Base-by-base conservation (phyloP, 2,329 filamentous ascomycete genomes). In the Fusarium humuli region DNA sequence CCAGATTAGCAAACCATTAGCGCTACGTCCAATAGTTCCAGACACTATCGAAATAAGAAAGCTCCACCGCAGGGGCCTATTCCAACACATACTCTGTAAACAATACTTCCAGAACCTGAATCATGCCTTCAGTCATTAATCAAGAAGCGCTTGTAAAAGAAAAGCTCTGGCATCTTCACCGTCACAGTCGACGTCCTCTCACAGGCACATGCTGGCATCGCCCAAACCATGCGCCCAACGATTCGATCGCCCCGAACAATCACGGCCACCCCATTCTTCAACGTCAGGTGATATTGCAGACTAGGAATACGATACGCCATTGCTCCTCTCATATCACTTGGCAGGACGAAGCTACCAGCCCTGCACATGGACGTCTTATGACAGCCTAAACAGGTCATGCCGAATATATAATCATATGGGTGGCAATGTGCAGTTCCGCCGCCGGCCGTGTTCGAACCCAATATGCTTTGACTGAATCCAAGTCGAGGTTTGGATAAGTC, bases 161-260 rank as follows among this genome's bases (percentile, higher is more conserved):
- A 57, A n/a, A 61, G 7, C 3, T 61, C 42, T 2, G 57, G 42
- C 22, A 61, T 25, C 3, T 7, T 58, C 4, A 58, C 7, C 1
- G 6, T 27, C 0, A n/a, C 32, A 4, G 6, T 37, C 1, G 1
- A 3, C 22, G 12, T 58, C 4, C 1, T 58, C 13, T 32, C 14
- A 29, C 52, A 61, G 3, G 8, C 3, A 16, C 53, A 57, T 1
- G 32, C 57, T 0, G 57, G 52, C 1, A 14, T 47, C 0, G 57
- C 52, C 52, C 42, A 61, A 18, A 48, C 18, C 53, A 61, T 47
- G 3, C n/a, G n/a, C n/a, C n/a, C n/a, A n/a, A n/a, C n/a, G n/a
- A n/a, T n/a, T n/a, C n/a, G n/a, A n/a, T n/a, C n/a, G n/a, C n/a
- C n/a, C n/a, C n/a, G n/a, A n/a, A n/a, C n/a, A n/a, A n/a, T n/a